phyloP scores from a whole-genome alignment of 2,329 filamentous ascomycete species.

The Cladosporium sp. region DNA sequence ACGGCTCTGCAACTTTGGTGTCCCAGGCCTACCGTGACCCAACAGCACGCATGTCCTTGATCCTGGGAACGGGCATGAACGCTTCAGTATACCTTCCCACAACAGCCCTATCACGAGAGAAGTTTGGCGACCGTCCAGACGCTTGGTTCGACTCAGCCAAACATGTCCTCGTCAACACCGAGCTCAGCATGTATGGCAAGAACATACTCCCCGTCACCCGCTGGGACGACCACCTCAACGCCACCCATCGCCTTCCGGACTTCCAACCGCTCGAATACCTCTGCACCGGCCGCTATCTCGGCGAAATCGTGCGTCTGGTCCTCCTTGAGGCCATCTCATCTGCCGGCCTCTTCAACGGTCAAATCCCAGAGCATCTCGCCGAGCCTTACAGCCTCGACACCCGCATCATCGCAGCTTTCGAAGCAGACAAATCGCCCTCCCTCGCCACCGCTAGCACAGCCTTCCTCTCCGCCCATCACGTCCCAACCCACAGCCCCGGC shows the following conservation, averaged over 20 bases:
- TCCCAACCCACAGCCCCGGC: constrained; percentile 45
- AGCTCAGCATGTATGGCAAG: constrained; percentile 66
- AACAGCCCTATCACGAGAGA: constrained; percentile 52
- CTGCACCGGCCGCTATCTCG: constrained; percentile 63
- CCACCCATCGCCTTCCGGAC: constrained; percentile 57
- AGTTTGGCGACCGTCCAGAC: constrained; percentile 57
- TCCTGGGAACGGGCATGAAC: constrained; percentile 66
- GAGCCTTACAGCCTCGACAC: constrained; percentile 62
- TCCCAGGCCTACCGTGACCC: constrained; percentile 63
- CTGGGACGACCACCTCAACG: constrained; percentile 63
- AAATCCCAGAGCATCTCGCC: constrained; percentile 54
- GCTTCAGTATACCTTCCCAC: constrained; percentile 63
- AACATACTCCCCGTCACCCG: constrained; percentile 58
- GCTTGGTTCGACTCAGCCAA: constrained; percentile 58
- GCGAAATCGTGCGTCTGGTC: constrained; percentile 63
- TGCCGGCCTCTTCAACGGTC: constrained; percentile 57
- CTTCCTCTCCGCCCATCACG: constrained; percentile 54
- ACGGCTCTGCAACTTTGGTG: constrained; percentile 61
- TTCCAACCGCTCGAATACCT: constrained; percentile 67
- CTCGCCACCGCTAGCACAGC: constrained; percentile 44
- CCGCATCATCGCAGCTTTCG: constrained; percentile 58
- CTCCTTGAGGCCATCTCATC: constrained; percentile 60
- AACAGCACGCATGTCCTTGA: constrained; percentile 62
- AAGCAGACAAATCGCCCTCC: constrained; percentile 46
- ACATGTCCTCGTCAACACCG: constrained; percentile 65